Conservation (phyloP, 2,329 filamentous ascomycete species). For the Diaporthe nobilis region DNA sequence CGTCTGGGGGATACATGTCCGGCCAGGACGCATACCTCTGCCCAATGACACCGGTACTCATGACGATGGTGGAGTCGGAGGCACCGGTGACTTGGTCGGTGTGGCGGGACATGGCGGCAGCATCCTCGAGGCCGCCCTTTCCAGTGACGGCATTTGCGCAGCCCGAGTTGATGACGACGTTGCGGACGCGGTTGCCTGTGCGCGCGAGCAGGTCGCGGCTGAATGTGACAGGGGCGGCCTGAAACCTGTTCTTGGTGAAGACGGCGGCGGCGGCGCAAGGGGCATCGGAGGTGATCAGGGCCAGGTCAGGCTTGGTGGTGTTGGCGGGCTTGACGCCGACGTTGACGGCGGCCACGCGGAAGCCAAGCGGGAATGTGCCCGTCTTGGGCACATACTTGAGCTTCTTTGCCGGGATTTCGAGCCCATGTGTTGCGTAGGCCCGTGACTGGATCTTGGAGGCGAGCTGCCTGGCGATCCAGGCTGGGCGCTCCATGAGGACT, state of each 20-base stretch:
- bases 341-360: conserved; percentile 87
- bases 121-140: conserved; percentile 89
- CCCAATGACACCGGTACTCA: conserved; percentile 98
- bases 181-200: conserved; percentile 79
- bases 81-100: conserved; percentile 76
- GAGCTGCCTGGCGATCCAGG: conserved; percentile 41
- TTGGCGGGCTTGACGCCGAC: conserved; percentile 96
- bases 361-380: conserved; percentile 92
- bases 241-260: conserved; percentile 98
- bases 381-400: conserved; percentile 89
- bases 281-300: conserved; percentile 86
- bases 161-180: conserved; percentile 93
- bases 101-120: conserved; percentile 82
- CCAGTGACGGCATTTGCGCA: conserved; percentile 98
- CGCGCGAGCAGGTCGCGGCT: conserved; percentile 79
- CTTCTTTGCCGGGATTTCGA: conserved; percentile 80
- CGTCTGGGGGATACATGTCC: neutral
- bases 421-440: conserved; percentile 39
- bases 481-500: conserved; percentile 41
- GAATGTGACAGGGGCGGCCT: conserved; percentile 93
- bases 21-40: conserved; percentile 72
- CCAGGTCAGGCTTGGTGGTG: conserved; percentile 91
- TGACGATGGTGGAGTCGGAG: conserved; percentile 81
- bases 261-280: conserved; percentile 92
- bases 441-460: conserved; percentile 47